A percentile compares a stretch with the other conserved stretches of the same genome.
Conservation (phyloP, 2,329 filamentous ascomycete genomes). For the Penicillium sumatraense region DNA sequence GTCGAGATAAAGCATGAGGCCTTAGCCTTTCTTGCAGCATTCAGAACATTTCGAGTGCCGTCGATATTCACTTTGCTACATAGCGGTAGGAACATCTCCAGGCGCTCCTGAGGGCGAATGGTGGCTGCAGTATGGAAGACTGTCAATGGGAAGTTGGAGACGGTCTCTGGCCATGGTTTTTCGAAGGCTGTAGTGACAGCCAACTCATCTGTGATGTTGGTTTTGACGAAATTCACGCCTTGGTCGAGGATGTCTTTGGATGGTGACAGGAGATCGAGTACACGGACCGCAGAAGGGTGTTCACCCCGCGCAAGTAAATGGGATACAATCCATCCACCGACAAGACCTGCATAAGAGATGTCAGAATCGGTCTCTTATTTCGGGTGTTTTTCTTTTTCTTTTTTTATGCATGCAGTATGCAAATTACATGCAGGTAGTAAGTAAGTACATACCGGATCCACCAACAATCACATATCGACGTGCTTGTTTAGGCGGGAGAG, state of each 20-base stretch:
- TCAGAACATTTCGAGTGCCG: slow-evolving; percentile 56
- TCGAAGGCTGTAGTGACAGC: slow-evolving; percentile 54
- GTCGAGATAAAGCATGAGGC: slow-evolving; percentile 59
- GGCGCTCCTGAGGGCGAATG: slow-evolving; percentile 58
- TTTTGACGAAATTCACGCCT: slow-evolving; percentile 51
- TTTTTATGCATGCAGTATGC: neutral
- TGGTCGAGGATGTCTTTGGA: slow-evolving; percentile 49
- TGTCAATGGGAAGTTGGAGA: slow-evolving; percentile 54
- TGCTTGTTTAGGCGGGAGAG: slow-evolving; percentile 42
- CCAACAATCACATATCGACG: slow-evolving; percentile 47
- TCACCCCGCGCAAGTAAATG: slow-evolving; percentile 60
- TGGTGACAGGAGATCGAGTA: slow-evolving; percentile 57
- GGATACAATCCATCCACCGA: slow-evolving; percentile 60
- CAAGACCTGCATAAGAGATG: slow-evolving; percentile 49
- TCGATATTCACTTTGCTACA: slow-evolving; percentile 56
- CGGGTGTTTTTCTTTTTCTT: neutral
- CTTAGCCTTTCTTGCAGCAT: slow-evolving; percentile 51
- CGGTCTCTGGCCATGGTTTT: slow-evolving; percentile 50
- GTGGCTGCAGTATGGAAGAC: slow-evolving; percentile 63
- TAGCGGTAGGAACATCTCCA: slow-evolving; percentile 50
- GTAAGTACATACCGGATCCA: slow-evolving; percentile 42
- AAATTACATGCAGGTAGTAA: too few species aligned
- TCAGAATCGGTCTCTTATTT: neutral
- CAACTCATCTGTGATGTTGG: slow-evolving; percentile 55
- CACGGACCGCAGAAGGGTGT: slow-evolving; percentile 55